These are phyloP conservation scores for Xerocomus brunneocitrinus DNA, from an alignment of 768 basidiomycete genomes.

Conservation along the genomic window DNA sequence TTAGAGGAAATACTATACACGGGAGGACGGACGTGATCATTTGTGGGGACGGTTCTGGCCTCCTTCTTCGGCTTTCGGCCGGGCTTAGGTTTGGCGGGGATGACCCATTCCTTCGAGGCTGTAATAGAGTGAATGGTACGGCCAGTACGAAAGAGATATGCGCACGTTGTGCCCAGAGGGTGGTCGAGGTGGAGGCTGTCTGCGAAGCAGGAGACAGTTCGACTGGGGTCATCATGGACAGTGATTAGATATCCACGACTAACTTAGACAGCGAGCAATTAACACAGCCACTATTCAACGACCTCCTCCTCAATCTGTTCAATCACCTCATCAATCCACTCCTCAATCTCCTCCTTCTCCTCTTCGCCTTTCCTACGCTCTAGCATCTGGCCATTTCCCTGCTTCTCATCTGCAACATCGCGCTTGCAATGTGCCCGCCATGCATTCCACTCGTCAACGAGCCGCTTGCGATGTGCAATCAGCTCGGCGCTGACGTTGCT, in stretches of 20 bases:
- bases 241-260: conserved; percentile 19
- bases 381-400: conserved; percentile 33
- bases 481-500: conserved; percentile 93
- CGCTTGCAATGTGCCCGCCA: conserved; percentile 77
- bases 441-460: conserved; percentile 99
- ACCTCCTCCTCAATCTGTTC: conserved; percentile 87
- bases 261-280: background rate
- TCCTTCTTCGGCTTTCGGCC: conserved; percentile 87
- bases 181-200: conserved; percentile 42
- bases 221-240: conserved; percentile 24
- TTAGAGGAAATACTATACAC: conserved; percentile 1
- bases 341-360: conserved; percentile 86
- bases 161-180: conserved; percentile 74
- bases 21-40: conserved; percentile 45
- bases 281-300: conserved; percentile 43
- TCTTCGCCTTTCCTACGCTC: conserved; percentile 41
- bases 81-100: conserved; percentile 81
- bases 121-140: conserved; percentile 1
- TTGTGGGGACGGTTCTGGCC: conserved; percentile 29
- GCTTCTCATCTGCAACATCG: conserved; percentile 56
- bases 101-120: conserved; percentile 91
- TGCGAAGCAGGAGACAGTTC: conserved; percentile 28
- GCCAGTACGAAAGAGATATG: background rate
- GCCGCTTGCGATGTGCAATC: conserved; percentile 80
- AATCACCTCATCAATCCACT: conserved; percentile 90